Base-by-base conservation (phyloP, 805 yeast species). In the Myxozyma nipponensis region DNA sequence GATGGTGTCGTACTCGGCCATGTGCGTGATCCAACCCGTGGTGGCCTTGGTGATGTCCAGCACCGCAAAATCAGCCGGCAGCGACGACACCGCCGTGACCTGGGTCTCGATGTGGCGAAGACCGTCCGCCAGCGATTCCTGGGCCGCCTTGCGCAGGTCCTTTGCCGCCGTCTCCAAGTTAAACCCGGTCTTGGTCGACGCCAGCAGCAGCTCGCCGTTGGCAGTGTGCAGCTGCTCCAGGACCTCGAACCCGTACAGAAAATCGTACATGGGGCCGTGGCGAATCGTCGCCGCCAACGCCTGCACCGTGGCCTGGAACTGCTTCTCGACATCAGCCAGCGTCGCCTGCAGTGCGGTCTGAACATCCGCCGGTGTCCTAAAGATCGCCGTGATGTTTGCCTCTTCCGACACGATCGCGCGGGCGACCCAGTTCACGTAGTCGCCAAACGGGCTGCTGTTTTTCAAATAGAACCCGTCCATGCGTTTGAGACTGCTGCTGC, bases 31-130 rank as follows among this genome's bases (percentile, higher is more conserved):
- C 51, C 81, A 74, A 0, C 89, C 79, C 71, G 86, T 78, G 6
- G 82, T 69, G 50, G 84, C 91, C n/a, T 83, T 82, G 0, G 86
- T 82, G 15, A 81, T 74, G 60, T 82, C 89, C 39, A 85, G 76
- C 40, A 87, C 78, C 46, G 86, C 85, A 58, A 76, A 77, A 54
- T 87, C 96, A 42, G 75, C 75, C 9, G 87, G 84, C 36, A 83
- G 63, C 7, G 69, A 62, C 2, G 73, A 69, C 49, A 79, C 63
- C 30, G 61, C 63, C n/a, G 71, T 61, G 17, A 82, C 77, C 40
- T 79, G 71, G 2, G 63, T 62, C 41, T 80, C 86, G 26, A 86
- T 80, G 52, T 73, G 76, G 40, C 68, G 68, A 49, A 87, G 72
- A 43, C 80, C 73, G 47, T 81, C 86, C 46, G 67, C 66, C 61